Evolutionary conservation across 495 filamentous ascomycete species (phyloP), one percentile per base, ranked within the genome.

Genomic region (Corynascus novoguineensis): DNA sequence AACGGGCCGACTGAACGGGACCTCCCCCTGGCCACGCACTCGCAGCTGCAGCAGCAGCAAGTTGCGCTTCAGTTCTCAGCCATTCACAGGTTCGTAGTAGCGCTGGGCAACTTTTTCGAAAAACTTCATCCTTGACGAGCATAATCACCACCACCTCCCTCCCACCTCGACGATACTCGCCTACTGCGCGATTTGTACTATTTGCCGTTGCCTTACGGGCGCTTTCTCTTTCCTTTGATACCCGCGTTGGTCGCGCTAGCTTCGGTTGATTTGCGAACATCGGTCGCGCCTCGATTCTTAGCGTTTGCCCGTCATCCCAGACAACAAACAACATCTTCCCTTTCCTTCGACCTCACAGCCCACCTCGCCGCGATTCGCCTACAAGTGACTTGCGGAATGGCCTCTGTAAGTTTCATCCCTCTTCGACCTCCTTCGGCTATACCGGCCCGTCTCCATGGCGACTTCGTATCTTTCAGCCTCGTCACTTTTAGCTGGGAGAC

Each of bases 321-420:
- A 24, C 32, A 22, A 32, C 46, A 27, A 50, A n/a, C 34, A 22
- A 37, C 51, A 28, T 55, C 32, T 24, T 32, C 37, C 51, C 32
- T 32, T 45, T 53, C 41, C 41, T 21, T 27, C 27, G 31, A 34
- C 55, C n/a, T 29, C n/a, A 22, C 24, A 28, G 22, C 21, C 40
- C 8, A 14, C 21, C 19, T 44, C 21, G 37, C 47, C 11, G 12
- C 42, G 17, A 57, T 48, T 58, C 55, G 50, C 55, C 15, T n/a
- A 21, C 27, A 57, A 11, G 15, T 15, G 37, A 38, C 49, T 55
- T 46, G 54, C 62, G 60, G 64, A 53, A 71, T 71, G 68, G 66
- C 68, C 59, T 64, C 68, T 64, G 68, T 71, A 41, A 66, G 68
- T 51, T 41, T n/a, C 29, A 42, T 32, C 25, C 44, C 17, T n/a